These are phyloP conservation scores for Chlorella variabilis DNA, from an alignment of 163 green algal genomes.

Conservation along the genomic window DNA sequence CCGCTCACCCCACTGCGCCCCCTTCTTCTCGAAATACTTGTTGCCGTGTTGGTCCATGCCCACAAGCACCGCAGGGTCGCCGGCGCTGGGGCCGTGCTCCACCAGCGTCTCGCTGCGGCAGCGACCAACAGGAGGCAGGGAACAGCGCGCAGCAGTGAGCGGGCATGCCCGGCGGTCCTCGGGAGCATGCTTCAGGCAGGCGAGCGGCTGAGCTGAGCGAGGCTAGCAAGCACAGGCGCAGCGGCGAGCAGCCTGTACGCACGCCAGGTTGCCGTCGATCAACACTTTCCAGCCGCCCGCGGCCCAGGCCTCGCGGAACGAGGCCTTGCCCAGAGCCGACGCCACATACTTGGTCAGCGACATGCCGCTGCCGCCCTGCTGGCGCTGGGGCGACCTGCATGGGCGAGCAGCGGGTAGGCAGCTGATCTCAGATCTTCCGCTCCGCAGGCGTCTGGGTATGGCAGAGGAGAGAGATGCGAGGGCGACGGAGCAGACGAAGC, in stretches of 20 bases:
- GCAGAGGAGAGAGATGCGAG: too few relatives aligned
- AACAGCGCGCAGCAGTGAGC: not conserved
- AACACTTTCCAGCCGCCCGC: slow-evolving; percentile 58
- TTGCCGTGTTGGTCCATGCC: slow-evolving; percentile 60
- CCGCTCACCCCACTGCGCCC: slow-evolving; percentile 33
- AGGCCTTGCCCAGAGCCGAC: slow-evolving; percentile 42
- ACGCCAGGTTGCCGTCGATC: slow-evolving; percentile 60
- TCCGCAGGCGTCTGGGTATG: too few relatives aligned
- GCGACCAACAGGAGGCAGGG: not conserved
- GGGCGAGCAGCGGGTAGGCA: not conserved
- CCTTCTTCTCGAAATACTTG: slow-evolving; percentile 64
- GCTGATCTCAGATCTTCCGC: too few relatives aligned
- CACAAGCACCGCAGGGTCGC: slow-evolving; percentile 36
- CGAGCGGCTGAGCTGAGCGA: too few relatives aligned
- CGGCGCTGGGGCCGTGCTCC: slow-evolving; percentile 44
- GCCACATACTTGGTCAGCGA: slow-evolving; percentile 40
- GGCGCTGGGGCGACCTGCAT: not conserved
- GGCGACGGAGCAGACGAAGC: too few relatives aligned
- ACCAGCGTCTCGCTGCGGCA: slow-evolving; percentile 49
- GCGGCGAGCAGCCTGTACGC: not conserved
- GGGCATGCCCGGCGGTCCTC: not conserved
- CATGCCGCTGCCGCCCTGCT: slow-evolving; percentile 11
- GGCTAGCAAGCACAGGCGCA: not conserved
- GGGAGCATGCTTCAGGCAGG: too few relatives aligned
- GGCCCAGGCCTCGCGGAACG: slow-evolving; percentile 50